Evolutionary conservation across 140 eudicot species (phyloP), one percentile per base, ranked within the genome.

Genomic region (Erigeron philadelphicus): DNA sequence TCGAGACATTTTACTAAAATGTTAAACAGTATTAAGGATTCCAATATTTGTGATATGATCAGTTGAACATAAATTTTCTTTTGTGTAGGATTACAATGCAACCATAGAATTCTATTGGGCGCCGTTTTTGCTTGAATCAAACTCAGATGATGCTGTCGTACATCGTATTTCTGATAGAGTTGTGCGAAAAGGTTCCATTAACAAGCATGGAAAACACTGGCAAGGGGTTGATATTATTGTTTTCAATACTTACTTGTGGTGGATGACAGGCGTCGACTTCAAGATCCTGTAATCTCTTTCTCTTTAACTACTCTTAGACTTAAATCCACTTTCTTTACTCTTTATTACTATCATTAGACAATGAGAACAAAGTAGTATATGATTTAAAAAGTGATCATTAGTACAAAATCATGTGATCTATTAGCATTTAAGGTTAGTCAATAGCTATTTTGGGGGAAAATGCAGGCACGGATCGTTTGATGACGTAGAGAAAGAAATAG

Each of bases 51-150:
- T 53, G 58, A 0, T 43, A 11, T 15, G 16, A 23, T 11, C 12
- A 12, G 12, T 40, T 13, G 3, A 2, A 31, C 4, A 31, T 31
- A 1, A 2, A 31, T 0, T 31, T 31, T 54, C 13, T 12, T 38
- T 0, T 13, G 40, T 66, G 43, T 18, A 90, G 98, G 90, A 93
- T 12, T 93, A 93, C 68, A 89, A 93, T 48, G 87, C 98, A 8
- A 93, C 90, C 5, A 89, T 93, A n/a, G 98, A 93, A 72, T 93
- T 89, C 80, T 93, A 93, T 60, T 93, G 98, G 98, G 98, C 96
- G 15, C 98, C 98, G 2, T 93, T 93, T 72, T 85, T 93, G 18
- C 81, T 93, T 1, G 98, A 93, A 72, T 93, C 98, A 46, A 93
- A 93, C 71, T 86, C 98, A 0, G 98, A 93, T 21, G 86, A 89